phyloP scores from a whole-genome alignment of 305 asterid species.

The Fraxinus greggii region DNA sequence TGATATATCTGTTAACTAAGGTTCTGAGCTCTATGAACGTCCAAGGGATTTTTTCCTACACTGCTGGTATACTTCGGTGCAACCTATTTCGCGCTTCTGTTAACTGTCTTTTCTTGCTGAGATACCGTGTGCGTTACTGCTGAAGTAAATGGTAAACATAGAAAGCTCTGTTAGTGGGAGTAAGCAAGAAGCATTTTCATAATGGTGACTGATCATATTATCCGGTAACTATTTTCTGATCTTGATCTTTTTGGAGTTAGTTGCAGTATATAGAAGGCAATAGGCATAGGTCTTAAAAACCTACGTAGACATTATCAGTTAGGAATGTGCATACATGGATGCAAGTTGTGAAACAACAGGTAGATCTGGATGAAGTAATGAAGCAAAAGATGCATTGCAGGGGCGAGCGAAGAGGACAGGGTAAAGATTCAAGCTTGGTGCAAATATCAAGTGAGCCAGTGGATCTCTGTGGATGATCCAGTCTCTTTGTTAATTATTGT shows the following conservation, averaged over 20 bases:
- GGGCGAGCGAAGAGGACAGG: neutral
- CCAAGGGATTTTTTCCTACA: neutral
- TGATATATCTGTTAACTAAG: constrained; percentile 8
- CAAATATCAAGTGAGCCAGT: neutral
- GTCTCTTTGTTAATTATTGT: neutral
- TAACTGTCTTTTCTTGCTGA: neutral
- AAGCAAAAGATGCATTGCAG: neutral
- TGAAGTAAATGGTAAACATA: neutral
- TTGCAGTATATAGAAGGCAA: neutral
- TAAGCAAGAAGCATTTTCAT: neutral
- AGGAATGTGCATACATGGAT: neutral
- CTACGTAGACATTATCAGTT: neutral
- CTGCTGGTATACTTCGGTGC: neutral
- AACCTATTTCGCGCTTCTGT: neutral
- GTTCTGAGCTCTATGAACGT: neutral
- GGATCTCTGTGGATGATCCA: neutral
- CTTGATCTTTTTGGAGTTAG: neutral
- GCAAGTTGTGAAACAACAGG: neutral
- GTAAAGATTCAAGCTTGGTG: constrained; percentile 1
- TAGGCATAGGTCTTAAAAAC: neutral
- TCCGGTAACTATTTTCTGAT: neutral
- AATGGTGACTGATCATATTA: neutral
- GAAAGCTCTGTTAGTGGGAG: neutral
- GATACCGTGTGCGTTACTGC: neutral
- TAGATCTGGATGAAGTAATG: neutral